These are phyloP conservation scores for Leccinum longicurvipes DNA, from an alignment of 768 basidiomycete genomes.

Conservation along the genomic window DNA sequence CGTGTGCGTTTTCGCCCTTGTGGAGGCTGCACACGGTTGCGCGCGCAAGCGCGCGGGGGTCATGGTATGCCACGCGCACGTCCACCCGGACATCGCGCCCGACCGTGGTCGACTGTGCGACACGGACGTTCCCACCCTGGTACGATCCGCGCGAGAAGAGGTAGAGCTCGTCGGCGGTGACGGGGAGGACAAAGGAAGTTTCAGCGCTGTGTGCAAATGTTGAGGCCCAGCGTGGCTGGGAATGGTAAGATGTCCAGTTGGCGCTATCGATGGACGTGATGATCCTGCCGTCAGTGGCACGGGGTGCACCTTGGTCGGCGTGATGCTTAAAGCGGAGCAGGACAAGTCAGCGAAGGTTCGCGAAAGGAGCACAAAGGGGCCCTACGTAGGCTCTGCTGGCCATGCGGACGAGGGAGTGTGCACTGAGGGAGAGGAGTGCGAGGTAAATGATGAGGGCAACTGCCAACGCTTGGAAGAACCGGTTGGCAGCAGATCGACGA, in stretches of 20 bases:
- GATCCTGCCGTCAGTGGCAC: not conserved
- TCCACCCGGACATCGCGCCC: constrained; percentile 23
- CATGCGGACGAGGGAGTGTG: not conserved
- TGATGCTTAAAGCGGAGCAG: not conserved
- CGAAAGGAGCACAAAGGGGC: not conserved
- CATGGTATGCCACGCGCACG: constrained; percentile 30
- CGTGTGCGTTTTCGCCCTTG: constrained; percentile 25
- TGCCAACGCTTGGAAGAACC: not conserved
- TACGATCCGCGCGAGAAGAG: constrained; percentile 33
- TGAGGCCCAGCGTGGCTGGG: constrained; percentile 17
- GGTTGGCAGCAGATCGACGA: not conserved
- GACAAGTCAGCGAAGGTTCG: not conserved
- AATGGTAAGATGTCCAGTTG: constrained; percentile 15
- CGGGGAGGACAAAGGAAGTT: constrained; percentile 29
- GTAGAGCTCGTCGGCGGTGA: constrained; percentile 30
- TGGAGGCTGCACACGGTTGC: constrained; percentile 32
- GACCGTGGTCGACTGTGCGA: constrained; percentile 13
- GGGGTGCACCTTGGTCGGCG: not conserved
- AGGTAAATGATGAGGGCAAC: not conserved
- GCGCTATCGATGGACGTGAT: not conserved
- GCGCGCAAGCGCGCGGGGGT: constrained; percentile 19
- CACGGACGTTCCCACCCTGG: constrained; percentile 18
- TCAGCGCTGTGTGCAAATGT: constrained; percentile 15
- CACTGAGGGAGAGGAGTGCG: not conserved
- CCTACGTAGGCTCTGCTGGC: not conserved